Conservation (phyloP, 2,329 filamentous ascomycete genomes). For the Dactylellina cionopaga region DNA sequence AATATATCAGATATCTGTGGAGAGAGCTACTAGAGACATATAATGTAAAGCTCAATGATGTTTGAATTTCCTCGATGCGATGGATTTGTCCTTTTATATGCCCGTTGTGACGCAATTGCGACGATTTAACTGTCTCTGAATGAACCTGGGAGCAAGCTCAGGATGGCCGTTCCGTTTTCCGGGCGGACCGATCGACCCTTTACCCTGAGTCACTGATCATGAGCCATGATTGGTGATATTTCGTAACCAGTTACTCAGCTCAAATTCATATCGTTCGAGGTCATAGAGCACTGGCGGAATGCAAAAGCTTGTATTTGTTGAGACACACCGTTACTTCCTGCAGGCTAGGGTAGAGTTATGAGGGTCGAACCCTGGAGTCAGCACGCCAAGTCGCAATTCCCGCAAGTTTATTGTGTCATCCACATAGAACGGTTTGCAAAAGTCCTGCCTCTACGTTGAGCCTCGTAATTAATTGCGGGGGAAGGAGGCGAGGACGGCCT, state of each 20-base stretch:
- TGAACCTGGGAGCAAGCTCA: not conserved
- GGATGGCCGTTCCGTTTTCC: slow-evolving; percentile 8
- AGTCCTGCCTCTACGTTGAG: not conserved
- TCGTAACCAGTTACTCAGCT: not conserved
- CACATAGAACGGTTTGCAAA: not conserved
- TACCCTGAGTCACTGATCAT: slow-evolving; percentile 8
- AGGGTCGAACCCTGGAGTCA: not conserved
- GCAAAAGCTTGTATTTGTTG: not conserved
- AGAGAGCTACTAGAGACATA: not conserved
- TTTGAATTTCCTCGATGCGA: not conserved
- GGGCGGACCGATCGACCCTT: not conserved
- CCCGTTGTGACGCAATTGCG: not conserved
- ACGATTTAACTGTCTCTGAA: not conserved
- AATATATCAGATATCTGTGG: not conserved
- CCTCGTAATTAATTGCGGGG: slow-evolving; percentile 1
- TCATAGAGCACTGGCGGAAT: not conserved
- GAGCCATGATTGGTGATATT: slow-evolving; percentile 11
- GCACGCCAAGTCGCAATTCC: not conserved
- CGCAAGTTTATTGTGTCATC: not conserved
- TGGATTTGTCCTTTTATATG: slow-evolving; percentile 5
- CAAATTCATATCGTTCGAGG: not conserved
- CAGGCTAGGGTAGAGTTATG: not conserved
- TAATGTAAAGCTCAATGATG: not conserved
- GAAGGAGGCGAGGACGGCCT: not conserved
- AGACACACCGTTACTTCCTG: not conserved